Evolutionary conservation across 139 green algal genomes (phyloP).

Genomic region (Closterium sp.): DNA sequence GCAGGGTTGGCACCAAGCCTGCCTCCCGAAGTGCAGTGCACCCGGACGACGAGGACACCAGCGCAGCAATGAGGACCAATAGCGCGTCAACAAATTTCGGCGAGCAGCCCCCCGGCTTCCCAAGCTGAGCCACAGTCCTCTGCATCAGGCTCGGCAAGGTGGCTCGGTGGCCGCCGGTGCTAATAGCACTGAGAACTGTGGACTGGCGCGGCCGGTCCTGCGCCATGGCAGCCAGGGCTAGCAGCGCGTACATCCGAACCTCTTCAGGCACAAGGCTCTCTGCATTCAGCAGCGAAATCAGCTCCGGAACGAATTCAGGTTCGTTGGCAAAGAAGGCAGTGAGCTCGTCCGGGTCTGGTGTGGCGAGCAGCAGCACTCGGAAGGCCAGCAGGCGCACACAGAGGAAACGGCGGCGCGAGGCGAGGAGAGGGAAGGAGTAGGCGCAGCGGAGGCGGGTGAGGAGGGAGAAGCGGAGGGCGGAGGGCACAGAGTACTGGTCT

Average conservation of each 20-base stretch:
- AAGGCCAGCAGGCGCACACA: slow-evolving; percentile 77
- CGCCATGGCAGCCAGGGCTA: slow-evolving; percentile 67
- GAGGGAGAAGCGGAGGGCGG: slow-evolving; percentile 67
- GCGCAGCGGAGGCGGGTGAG: slow-evolving; percentile 65
- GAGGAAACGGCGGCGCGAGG: slow-evolving; percentile 60
- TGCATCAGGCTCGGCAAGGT: slow-evolving; percentile 79
- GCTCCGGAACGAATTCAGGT: slow-evolving; percentile 74
- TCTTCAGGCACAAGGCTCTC: slow-evolving; percentile 64
- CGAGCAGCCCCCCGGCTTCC: slow-evolving; percentile 7
- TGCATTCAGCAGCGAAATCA: slow-evolving; percentile 70
- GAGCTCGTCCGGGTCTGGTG: slow-evolving; percentile 66
- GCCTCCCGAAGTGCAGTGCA: slow-evolving; percentile 76
- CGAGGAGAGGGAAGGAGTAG: slow-evolving; percentile 60
- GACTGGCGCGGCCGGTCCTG: slow-evolving; percentile 70
- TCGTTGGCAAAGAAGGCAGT: slow-evolving; percentile 66
- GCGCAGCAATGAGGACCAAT: slow-evolving; percentile 70
- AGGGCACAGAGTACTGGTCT: slow-evolving; percentile 63
- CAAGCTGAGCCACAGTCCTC: slow-evolving; percentile 43
- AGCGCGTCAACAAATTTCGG: slow-evolving; percentile 77
- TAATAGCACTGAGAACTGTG: slow-evolving; percentile 68
- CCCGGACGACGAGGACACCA: slow-evolving; percentile 71
- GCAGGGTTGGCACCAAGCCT: slow-evolving; percentile 76
- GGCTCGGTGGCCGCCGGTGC: slow-evolving; percentile 68
- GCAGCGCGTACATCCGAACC: slow-evolving; percentile 72
- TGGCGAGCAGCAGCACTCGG: slow-evolving; percentile 69